Evolutionary conservation across 257 asterid species (phyloP), one percentile per base, ranked within the genome.

Genomic region (Mentha longifolia): DNA sequence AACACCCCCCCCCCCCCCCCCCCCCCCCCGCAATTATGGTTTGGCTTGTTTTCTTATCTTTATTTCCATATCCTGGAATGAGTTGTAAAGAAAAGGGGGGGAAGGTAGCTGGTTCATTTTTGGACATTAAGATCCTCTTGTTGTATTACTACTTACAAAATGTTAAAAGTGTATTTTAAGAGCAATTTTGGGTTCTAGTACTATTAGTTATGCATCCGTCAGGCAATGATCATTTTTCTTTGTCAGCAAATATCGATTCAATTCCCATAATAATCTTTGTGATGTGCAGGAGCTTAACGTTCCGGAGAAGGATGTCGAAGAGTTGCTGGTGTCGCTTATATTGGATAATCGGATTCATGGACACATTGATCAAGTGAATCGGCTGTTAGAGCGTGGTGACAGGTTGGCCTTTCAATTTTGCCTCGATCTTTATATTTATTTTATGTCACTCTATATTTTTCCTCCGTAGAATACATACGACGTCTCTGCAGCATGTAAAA

Each of bases 221-320:
- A 5, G 31, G 39, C 39, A 35, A 35, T 35, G 39, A 35, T 35
- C 5, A 17, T 15, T 5, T 47, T 7, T 12, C 3, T 33, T 43
- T 14, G 14, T 14, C 22, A 20, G 9, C 33, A 51, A 39, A 47
- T n/a, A 25, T 42, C 60, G 15, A 22, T 69, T 22, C 47, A 58
- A 37, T 47, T 54, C 8, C 55, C 37, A 35, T 65, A 59, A 61
- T 41, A 49, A 47, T 20, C 31, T 58, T 39, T 61, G 58, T 31
- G 33, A 57, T 61, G 42, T 57, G 45, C 86, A 95, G 99, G 99
- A 92, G 86, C 99, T 95, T 54, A 92, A 95, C 77, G 97, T 95
- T 67, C 98, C 99, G 37, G 98, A 92, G 82, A 87, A 89, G 66
- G 99, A 95, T 30, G 99, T 95, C 1, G 98, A 88, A 84, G 96